Conservation (phyloP, 208 protist species). For the Spongospora subterranea region DNA sequence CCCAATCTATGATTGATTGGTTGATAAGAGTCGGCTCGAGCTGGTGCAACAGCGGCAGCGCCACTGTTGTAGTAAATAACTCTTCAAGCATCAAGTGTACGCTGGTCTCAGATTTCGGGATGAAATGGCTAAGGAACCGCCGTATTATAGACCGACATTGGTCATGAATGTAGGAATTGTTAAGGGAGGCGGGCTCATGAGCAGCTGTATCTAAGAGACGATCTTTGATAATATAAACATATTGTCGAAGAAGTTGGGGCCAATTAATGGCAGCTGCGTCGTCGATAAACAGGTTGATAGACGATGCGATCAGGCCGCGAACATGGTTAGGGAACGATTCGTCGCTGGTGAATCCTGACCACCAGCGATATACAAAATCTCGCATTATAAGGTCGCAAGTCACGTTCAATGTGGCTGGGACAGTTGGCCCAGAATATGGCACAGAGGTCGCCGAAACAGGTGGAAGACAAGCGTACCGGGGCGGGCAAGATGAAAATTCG, state of each 20-base stretch:
- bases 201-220: background rate
- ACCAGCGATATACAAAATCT: background rate
- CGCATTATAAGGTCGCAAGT: background rate
- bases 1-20: background rate
- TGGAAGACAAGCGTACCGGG: too few relatives aligned
- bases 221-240: background rate
- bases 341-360: background rate
- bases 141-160: background rate
- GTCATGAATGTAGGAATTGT: too few relatives aligned
- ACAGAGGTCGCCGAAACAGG: too few relatives aligned
- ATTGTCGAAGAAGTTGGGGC: background rate
- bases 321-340: background rate
- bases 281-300: background rate
- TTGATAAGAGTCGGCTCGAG: background rate
- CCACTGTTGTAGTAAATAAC: background rate
- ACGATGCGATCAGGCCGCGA: background rate
- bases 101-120: background rate
- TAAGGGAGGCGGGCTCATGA: background rate
- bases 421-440: too few relatives aligned
- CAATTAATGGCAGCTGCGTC: background rate
- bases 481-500: too few relatives aligned
- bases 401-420: background rate
- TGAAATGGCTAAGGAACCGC: background rate
- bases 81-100: background rate
- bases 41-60: background rate